phyloP scores from a whole-genome alignment of 768 basidiomycete species.

The Clitopilus hobsonii region DNA sequence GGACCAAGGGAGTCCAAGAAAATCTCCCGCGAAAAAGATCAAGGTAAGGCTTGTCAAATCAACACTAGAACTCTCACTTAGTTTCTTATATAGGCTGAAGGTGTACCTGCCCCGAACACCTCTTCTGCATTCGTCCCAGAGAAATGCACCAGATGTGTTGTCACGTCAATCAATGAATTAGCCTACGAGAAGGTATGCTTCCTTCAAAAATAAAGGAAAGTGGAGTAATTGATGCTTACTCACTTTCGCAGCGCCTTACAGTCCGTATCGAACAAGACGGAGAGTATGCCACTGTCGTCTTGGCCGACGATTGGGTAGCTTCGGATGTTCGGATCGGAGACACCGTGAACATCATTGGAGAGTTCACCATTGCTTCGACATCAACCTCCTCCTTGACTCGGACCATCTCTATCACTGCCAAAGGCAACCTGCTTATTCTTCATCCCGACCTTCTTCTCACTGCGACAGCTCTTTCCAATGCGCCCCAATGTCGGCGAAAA shows the following conservation, averaged over 20 bases:
- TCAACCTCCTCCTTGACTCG: slow-evolving; percentile 29
- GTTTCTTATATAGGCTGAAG: slow-evolving; percentile 3
- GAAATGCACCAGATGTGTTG: slow-evolving; percentile 51
- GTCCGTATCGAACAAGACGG: slow-evolving; percentile 38
- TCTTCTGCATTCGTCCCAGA: slow-evolving; percentile 28
- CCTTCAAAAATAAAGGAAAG: neutral
- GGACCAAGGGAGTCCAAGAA: slow-evolving; percentile 48
- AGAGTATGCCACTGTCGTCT: slow-evolving; percentile 44
- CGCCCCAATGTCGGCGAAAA: slow-evolving; percentile 79
- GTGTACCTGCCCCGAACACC: slow-evolving; percentile 11
- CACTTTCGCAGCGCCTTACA: slow-evolving; percentile 49
- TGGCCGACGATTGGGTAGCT: slow-evolving; percentile 76
- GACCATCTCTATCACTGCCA: slow-evolving; percentile 57
- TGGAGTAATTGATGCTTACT: no score
- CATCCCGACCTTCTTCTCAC: slow-evolving; percentile 93
- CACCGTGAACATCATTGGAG: slow-evolving; percentile 71
- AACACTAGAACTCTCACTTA: neutral
- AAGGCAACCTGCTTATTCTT: slow-evolving; percentile 69
- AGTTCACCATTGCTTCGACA: slow-evolving; percentile 21
- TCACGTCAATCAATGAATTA: slow-evolving; percentile 39
- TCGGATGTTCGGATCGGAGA: slow-evolving; percentile 67
- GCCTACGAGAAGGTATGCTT: slow-evolving; percentile 38
- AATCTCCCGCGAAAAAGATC: slow-evolving; percentile 26
- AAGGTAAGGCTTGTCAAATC: slow-evolving; percentile 9
- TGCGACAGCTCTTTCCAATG: slow-evolving; percentile 81